phyloP scores from a whole-genome alignment of 2,329 filamentous ascomycete genomes.

The Pseudogymnoascus sp. region DNA sequence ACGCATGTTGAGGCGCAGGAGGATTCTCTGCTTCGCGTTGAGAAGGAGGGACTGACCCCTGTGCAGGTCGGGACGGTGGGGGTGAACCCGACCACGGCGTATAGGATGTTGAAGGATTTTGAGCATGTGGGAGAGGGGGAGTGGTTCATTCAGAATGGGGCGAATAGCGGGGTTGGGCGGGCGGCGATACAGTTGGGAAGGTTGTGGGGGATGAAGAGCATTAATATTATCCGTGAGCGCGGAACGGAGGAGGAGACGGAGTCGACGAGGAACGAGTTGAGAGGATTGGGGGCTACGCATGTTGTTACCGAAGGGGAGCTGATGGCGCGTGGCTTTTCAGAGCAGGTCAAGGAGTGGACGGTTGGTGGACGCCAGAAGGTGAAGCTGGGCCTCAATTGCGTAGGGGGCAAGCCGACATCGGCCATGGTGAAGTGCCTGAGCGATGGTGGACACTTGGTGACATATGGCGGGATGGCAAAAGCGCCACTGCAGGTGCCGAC shows the following conservation, averaged over 20 bases:
- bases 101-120: slow-evolving; percentile 85
- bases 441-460: slow-evolving; percentile 69
- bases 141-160: slow-evolving; percentile 96
- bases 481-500: slow-evolving; percentile 78
- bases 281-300: slow-evolving; percentile 48
- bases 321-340: slow-evolving; percentile 37
- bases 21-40: slow-evolving; percentile 61
- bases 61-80: slow-evolving; percentile 80
- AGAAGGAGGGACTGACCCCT: slow-evolving; percentile 63
- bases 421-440: slow-evolving; percentile 69
- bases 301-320: slow-evolving; percentile 45
- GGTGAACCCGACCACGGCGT: slow-evolving; percentile 92
- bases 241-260: slow-evolving; percentile 58
- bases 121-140: slow-evolving; percentile 61
- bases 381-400: slow-evolving; percentile 81
- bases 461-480: slow-evolving; percentile 92
- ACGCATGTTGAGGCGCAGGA: slow-evolving; percentile 71
- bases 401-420: slow-evolving; percentile 79
- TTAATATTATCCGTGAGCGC: slow-evolving; percentile 80
- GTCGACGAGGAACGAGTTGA: slow-evolving; percentile 54
- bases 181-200: slow-evolving; percentile 82
- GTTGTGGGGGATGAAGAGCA: slow-evolving; percentile 82
- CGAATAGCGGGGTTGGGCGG: slow-evolving; percentile 86
- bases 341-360: slow-evolving; percentile 55
- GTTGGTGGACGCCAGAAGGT: slow-evolving; percentile 65